Evolutionary conservation across 495 filamentous ascomycete species (phyloP).

Genomic region (Chaetomium cochliodes): DNA sequence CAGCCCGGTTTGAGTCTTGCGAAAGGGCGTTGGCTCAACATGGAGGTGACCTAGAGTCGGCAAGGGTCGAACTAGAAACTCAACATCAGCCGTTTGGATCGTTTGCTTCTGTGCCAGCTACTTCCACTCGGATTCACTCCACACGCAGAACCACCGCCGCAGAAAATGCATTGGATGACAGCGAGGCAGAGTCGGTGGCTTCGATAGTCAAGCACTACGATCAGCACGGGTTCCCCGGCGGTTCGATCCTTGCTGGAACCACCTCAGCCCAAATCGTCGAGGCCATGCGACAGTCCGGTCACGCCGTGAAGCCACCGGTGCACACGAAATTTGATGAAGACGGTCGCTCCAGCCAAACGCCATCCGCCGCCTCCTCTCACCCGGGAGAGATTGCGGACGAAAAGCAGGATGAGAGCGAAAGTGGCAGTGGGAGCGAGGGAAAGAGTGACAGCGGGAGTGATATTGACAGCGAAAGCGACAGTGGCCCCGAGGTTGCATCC

Average conservation of each 20-base stretch:
- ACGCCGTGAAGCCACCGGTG: slow-evolving; percentile 34
- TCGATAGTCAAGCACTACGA: slow-evolving; percentile 45
- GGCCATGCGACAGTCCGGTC: slow-evolving; percentile 30
- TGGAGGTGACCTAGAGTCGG: slow-evolving; percentile 19
- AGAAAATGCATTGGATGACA: slow-evolving; percentile 25
- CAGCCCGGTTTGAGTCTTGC: slow-evolving; percentile 29
- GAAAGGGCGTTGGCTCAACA: slow-evolving; percentile 29
- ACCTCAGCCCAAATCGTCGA: slow-evolving; percentile 42
- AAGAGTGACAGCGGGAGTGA: slow-evolving; percentile 27
- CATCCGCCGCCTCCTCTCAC: neutral
- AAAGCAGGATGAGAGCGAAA: slow-evolving; percentile 19
- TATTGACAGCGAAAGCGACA: slow-evolving; percentile 25
- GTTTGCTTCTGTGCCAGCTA: slow-evolving; percentile 18
- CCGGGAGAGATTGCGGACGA: neutral
- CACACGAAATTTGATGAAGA: slow-evolving; percentile 36
- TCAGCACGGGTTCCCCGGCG: slow-evolving; percentile 49
- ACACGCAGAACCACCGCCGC: neutral
- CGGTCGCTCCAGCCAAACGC: slow-evolving; percentile 11
- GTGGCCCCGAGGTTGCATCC: slow-evolving; percentile 26
- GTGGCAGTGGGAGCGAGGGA: no score
- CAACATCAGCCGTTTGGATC: slow-evolving; percentile 17
- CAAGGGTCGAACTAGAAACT: slow-evolving; percentile 21
- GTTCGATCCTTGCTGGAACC: slow-evolving; percentile 48
- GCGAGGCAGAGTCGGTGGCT: slow-evolving; percentile 34
- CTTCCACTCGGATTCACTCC: neutral